Evolutionary conservation across 208 protist genomes (phyloP).

Genomic region (Acanthamoeba lenticulata): DNA sequence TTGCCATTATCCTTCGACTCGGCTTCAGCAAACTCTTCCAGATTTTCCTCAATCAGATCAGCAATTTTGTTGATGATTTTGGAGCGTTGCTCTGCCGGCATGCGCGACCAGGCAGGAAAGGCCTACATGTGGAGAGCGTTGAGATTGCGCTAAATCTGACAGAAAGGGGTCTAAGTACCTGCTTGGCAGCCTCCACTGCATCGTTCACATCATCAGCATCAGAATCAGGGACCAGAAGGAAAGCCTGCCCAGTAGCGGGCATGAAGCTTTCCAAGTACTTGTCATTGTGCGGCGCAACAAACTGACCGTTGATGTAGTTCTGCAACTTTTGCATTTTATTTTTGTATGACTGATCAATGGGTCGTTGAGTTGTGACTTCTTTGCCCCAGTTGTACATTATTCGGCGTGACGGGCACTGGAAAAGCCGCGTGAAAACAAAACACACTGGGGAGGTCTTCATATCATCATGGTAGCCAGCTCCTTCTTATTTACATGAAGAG

Average conservation of each 20-base stretch:
- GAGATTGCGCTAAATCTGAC: background rate
- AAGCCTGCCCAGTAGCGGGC: conserved; percentile 72
- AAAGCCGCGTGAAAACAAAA: too few species aligned
- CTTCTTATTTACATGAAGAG: too few species aligned
- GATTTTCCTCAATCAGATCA: conserved; percentile 73
- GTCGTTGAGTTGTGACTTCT: too few species aligned
- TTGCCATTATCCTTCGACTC: conserved; percentile 86
- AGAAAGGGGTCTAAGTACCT: background rate
- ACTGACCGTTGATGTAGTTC: conserved; percentile 72
- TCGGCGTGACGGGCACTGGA: too few species aligned
- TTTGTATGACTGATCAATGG: too few species aligned
- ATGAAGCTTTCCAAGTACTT: conserved; percentile 71
- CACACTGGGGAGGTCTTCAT: too few species aligned
- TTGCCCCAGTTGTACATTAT: too few species aligned
- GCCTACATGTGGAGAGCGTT: background rate
- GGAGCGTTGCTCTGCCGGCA: conserved; percentile 35
- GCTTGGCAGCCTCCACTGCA: conserved; percentile 76
- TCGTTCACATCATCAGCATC: conserved; percentile 72
- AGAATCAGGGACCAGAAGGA: conserved; percentile 71
- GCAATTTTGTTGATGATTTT: conserved; percentile 72
- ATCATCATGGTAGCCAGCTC: too few species aligned
- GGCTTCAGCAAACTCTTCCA: conserved; percentile 81
- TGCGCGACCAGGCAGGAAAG: conserved; percentile 23
- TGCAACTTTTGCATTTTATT: background rate
- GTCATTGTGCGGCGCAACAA: conserved; percentile 46